Conservation (phyloP, 148 eudicot genomes). For the Euryodendron excelsum region DNA sequence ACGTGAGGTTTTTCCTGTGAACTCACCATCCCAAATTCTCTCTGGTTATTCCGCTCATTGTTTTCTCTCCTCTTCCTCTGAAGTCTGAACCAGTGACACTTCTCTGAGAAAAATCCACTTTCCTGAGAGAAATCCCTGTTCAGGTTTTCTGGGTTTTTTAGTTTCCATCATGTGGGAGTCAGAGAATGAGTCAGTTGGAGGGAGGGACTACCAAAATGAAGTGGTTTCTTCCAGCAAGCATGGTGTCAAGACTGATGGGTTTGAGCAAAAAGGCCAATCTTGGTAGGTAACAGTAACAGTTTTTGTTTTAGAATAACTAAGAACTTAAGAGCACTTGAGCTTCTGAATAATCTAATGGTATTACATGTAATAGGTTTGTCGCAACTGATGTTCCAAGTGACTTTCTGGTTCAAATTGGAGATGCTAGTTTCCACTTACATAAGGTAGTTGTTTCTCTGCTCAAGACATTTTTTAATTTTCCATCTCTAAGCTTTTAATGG, state of each 20-base stretch:
- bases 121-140: neutral
- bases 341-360: slow-evolving; percentile 8
- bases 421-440: slow-evolving; percentile 78
- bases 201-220: slow-evolving; percentile 68
- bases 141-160: slow-evolving; percentile 8
- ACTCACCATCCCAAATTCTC: slow-evolving; percentile 10
- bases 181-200: slow-evolving; percentile 60
- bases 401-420: slow-evolving; percentile 71
- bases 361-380: slow-evolving; percentile 56
- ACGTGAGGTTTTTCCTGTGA: slow-evolving; percentile 36
- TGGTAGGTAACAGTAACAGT: slow-evolving; percentile 50
- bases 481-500: neutral
- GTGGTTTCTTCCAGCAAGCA: slow-evolving; percentile 52
- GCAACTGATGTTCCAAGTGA: slow-evolving; percentile 95
- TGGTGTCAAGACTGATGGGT: slow-evolving; percentile 77
- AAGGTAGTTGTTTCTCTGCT: slow-evolving; percentile 49
- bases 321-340: neutral
- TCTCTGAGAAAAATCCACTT: too few relatives aligned
- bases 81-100: neutral
- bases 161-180: slow-evolving; percentile 75
- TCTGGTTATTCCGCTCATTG: neutral
- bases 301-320: neutral
- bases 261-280: slow-evolving; percentile 90
- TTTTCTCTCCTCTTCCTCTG: neutral
- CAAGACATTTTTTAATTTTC: neutral